Conservation (phyloP, 257 asterid genomes). For the Primulina eburnea region DNA sequence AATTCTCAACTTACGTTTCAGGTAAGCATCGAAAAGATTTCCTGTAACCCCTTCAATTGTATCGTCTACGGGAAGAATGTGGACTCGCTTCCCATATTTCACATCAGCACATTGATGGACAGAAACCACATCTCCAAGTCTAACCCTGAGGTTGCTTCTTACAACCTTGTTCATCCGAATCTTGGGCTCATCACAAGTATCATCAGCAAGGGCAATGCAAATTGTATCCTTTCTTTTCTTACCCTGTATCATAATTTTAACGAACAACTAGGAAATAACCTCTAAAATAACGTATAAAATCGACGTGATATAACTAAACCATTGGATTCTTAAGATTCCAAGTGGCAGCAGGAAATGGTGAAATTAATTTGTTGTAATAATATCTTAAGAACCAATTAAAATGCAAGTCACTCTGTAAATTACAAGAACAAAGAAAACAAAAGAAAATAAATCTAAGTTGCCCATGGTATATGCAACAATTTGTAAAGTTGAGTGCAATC, state of each 20-base stretch:
- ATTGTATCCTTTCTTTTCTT: conserved; percentile 66
- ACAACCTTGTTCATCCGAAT: conserved; percentile 76
- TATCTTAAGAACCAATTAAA: background rate
- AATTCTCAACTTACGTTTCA: background rate
- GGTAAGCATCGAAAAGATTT: conserved; percentile 55
- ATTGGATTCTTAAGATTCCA: background rate
- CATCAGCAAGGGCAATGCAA: conserved; percentile 71
- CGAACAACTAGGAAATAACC: background rate
- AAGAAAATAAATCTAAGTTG: background rate
- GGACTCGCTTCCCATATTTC: conserved; percentile 54
- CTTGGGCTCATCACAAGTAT: conserved; percentile 59
- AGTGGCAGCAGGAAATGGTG: background rate
- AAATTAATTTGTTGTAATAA: background rate
- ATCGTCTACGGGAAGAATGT: conserved; percentile 57
- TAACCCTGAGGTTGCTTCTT: conserved; percentile 55
- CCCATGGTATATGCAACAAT: background rate
- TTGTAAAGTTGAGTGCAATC: background rate
- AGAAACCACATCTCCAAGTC: conserved; percentile 72
- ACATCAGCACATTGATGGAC: conserved; percentile 68
- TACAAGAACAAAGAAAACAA: background rate
- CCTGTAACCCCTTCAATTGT: conserved; percentile 77
- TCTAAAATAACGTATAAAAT: background rate
- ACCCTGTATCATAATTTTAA: conserved; percentile 35
- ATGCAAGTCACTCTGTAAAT: background rate
- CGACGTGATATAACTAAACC: background rate